phyloP scores from a whole-genome alignment of 2,329 filamentous ascomycete genomes.

The Rhexocercosporidium sp. region DNA sequence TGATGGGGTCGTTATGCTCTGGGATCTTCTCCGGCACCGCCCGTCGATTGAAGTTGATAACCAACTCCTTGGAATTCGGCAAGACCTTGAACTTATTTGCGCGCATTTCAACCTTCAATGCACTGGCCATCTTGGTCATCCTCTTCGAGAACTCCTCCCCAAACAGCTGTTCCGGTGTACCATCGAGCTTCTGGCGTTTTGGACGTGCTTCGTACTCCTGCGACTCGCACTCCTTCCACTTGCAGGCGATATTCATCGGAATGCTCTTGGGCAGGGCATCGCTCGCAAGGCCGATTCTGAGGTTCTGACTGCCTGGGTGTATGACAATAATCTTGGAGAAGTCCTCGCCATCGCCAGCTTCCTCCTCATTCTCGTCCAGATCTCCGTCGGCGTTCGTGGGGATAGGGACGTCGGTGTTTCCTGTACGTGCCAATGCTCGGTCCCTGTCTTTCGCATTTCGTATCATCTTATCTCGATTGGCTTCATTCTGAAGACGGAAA shows the following conservation, averaged over 20 bases:
- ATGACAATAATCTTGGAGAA: slow-evolving; percentile 94
- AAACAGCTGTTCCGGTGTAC: slow-evolving; percentile 76
- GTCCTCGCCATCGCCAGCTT: slow-evolving; percentile 66
- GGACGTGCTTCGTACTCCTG: slow-evolving; percentile 84
- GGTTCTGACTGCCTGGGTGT: slow-evolving; percentile 92
- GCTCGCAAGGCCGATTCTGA: slow-evolving; percentile 93
- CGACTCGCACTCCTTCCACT: slow-evolving; percentile 78
- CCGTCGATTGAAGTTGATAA: slow-evolving; percentile 90
- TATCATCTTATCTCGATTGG: slow-evolving; percentile 80
- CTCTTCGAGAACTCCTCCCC: slow-evolving; percentile 79
- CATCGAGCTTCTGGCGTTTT: slow-evolving; percentile 64
- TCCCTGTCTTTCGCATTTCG: slow-evolving; percentile 88
- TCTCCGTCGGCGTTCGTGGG: slow-evolving; percentile 60
- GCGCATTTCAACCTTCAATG: slow-evolving; percentile 89
- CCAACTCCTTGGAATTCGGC: slow-evolving; percentile 96
- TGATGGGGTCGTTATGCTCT: slow-evolving; percentile 91
- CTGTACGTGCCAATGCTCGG: slow-evolving; percentile 78
- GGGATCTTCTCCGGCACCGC: slow-evolving; percentile 85
- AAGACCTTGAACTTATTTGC: slow-evolving; percentile 92
- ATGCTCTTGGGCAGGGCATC: slow-evolving; percentile 94
- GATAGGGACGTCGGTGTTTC: slow-evolving; percentile 67
- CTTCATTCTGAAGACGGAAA: slow-evolving; percentile 85
- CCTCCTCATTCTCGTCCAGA: slow-evolving; percentile 54
- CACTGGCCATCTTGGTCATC: slow-evolving; percentile 82
- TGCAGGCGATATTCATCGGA: slow-evolving; percentile 88